Percentiles rank a stretch among this genome's conserved stretches.
phyloP scores from a whole-genome alignment of 257 asterid genomes.

The Cruciata laevipes region DNA sequence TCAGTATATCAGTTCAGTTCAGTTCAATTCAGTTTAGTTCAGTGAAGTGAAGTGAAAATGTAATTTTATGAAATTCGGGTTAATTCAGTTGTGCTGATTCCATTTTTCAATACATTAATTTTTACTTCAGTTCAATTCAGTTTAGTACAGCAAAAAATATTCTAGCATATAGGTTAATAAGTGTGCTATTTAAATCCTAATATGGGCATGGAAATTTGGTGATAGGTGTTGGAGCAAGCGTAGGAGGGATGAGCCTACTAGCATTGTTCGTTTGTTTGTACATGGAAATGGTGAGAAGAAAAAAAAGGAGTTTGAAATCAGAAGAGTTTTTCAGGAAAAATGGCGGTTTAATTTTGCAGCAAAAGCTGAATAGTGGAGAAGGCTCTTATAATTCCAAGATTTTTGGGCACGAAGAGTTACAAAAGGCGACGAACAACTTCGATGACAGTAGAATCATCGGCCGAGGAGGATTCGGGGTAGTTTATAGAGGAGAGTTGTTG shows the following conservation, averaged over 20 bases:
- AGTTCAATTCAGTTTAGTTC: no score
- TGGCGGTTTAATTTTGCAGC: neutral
- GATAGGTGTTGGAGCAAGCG: slow-evolving; percentile 3
- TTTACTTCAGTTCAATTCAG: no score
- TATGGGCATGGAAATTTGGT: neutral
- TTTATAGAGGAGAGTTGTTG: neutral
- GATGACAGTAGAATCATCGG: neutral
- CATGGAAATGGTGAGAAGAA: neutral
- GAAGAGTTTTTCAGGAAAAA: slow-evolving; percentile 4
- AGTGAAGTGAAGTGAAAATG: no score
- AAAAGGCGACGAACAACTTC: neutral
- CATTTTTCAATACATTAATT: no score
- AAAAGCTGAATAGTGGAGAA: neutral
- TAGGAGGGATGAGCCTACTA: neutral
- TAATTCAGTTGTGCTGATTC: no score
- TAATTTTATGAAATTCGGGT: no score
- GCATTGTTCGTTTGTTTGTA: neutral
- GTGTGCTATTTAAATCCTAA: no score
- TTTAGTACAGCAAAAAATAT: no score
- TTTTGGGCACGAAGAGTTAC: neutral
- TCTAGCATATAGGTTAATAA: no score
- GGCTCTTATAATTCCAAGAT: neutral
- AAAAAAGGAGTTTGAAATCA: neutral
- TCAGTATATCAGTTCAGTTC: no score
- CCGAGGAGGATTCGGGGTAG: neutral